Evolutionary conservation across 2,329 filamentous ascomycete species (phyloP).

Genomic region (Hypoxylon sp.): DNA sequence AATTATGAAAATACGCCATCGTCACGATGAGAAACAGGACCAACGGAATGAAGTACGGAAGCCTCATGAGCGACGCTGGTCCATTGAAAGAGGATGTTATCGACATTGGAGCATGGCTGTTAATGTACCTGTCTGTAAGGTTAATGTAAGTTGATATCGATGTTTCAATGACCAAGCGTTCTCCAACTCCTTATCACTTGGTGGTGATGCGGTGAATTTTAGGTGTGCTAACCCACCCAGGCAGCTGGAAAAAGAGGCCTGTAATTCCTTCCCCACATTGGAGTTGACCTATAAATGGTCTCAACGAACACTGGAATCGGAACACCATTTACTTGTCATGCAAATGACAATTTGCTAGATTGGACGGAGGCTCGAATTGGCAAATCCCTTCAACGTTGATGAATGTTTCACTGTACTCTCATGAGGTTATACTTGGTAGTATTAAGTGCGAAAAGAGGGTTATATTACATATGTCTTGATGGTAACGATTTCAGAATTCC

Average conservation of each 20-base stretch:
- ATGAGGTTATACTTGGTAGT: not conserved
- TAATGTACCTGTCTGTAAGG: no score
- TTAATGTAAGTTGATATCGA: constrained; percentile 8
- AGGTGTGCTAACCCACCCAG: constrained; percentile 27
- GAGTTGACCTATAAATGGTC: not conserved
- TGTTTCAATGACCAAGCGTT: constrained; percentile 36
- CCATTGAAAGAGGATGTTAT: constrained; percentile 8
- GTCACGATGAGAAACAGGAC: constrained; percentile 24
- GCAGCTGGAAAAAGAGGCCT: constrained; percentile 27
- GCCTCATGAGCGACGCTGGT: constrained; percentile 8
- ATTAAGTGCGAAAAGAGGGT: not conserved
- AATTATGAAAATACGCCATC: constrained; percentile 36
- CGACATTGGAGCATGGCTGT: constrained; percentile 26
- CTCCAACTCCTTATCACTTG: constrained; percentile 42
- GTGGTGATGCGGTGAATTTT: constrained; percentile 12
- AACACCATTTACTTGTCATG: not conserved
- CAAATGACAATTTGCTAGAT: not conserved
- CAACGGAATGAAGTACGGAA: constrained; percentile 27
- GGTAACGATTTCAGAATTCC: not conserved
- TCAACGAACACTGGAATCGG: not conserved
- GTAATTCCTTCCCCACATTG: constrained; percentile 15
- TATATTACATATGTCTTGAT: not conserved
- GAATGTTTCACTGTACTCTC: not conserved
- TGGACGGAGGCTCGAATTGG: not conserved
- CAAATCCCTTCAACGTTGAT: not conserved